Conservation (phyloP, 2,329 filamentous ascomycete species). For the Fusarium lyarnte region DNA sequence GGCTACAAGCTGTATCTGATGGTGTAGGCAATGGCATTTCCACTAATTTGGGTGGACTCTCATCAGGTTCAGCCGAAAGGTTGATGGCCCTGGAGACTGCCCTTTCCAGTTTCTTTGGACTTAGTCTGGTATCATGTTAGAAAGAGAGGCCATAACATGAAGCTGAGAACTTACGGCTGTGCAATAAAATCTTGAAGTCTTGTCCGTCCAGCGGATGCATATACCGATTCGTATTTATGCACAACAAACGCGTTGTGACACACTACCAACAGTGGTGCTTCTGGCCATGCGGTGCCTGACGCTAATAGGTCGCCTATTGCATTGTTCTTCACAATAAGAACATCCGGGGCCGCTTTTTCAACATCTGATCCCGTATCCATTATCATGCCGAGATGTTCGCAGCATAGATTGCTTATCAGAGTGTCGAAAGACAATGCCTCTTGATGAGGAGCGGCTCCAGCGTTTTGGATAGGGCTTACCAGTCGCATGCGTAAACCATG, state of each 20-base stretch:
- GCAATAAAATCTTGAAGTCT: conserved; percentile 49
- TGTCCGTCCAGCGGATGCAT: conserved; percentile 18
- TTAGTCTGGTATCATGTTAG: conserved; percentile 39
- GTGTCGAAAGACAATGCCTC: neutral
- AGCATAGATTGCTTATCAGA: neutral
- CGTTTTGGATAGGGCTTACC: too few relatives aligned
- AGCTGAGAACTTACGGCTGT: conserved; percentile 45
- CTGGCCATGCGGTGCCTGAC: neutral
- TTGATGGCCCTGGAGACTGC: conserved; percentile 7
- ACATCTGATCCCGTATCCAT: neutral
- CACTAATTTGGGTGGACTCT: neutral
- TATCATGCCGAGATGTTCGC: conserved; percentile 9
- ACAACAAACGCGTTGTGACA: conserved; percentile 45
- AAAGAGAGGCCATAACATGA: neutral
- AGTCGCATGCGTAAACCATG: conserved; percentile 40
- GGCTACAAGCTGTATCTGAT: neutral
- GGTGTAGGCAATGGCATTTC: neutral
- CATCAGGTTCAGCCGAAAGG: neutral
- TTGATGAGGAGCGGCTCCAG: too few relatives aligned
- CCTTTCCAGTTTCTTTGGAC: conserved; percentile 49
- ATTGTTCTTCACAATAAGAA: conserved; percentile 33
- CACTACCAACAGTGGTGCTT: conserved; percentile 42
- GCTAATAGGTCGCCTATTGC: neutral
- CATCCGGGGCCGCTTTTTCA: conserved; percentile 28
- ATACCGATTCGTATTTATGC: conserved; percentile 29